A percentile compares a stretch with the other conserved stretches of the same genome.
Conservation (phyloP, 192 early-diverging fungal species). For the Dispira parvispora region DNA sequence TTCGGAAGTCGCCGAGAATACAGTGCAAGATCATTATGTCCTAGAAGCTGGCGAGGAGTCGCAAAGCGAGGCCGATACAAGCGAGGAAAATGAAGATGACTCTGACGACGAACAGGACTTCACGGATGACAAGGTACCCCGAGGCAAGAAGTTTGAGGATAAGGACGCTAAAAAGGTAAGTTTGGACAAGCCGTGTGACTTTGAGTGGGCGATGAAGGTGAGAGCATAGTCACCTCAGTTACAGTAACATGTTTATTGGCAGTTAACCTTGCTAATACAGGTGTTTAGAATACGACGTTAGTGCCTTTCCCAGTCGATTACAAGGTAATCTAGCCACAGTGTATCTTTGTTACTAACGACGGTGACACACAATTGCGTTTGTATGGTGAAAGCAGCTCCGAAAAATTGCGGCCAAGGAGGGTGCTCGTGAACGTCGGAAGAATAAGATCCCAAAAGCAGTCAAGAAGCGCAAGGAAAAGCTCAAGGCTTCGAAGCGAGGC, state of each 20-base stretch:
- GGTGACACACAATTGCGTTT: too few species aligned
- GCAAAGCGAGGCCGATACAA: not conserved
- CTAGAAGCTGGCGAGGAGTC: conserved; percentile 1
- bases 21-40: conserved; percentile 13
- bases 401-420: conserved; percentile 76
- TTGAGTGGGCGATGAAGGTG: too few species aligned
- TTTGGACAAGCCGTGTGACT: not conserved
- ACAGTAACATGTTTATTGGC: too few species aligned
- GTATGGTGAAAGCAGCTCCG: conserved; percentile 29
- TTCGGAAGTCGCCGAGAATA: too few species aligned
- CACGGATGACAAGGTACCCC: conserved; percentile 21
- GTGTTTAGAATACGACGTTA: too few species aligned
- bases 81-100: conserved; percentile 14
- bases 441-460: conserved; percentile 89
- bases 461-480: conserved; percentile 84
- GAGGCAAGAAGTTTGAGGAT: conserved; percentile 65
- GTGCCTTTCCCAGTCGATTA: too few species aligned
- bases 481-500: conserved; percentile 10
- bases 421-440: conserved; percentile 79
- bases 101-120: conserved; percentile 25
- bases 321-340: too few species aligned
- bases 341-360: too few species aligned
- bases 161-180: conserved; percentile 68
- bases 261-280: too few species aligned
- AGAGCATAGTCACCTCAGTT: too few species aligned